These are phyloP conservation scores for Aspergillus quadrilineatus DNA, from an alignment of 2,329 filamentous ascomycete species.

Conservation along the genomic window DNA sequence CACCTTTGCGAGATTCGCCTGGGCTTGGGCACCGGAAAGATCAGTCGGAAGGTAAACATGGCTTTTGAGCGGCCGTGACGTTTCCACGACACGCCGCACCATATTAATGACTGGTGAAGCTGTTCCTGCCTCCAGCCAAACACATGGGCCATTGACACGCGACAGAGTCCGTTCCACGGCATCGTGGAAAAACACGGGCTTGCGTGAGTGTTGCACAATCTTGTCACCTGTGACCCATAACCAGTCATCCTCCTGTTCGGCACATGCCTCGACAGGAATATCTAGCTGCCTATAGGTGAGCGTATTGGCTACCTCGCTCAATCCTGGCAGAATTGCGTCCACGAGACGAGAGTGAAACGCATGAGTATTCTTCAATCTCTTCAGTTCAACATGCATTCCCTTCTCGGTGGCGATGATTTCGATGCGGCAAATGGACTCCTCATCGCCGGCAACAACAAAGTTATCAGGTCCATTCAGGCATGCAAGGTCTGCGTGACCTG, in stretches of 20 bases:
- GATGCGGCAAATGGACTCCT: not conserved
- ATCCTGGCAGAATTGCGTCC: slow-evolving; percentile 31
- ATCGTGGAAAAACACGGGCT: slow-evolving; percentile 48
- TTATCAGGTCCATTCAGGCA: not conserved
- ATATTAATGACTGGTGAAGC: slow-evolving; percentile 33
- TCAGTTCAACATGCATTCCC: not conserved
- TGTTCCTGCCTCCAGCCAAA: slow-evolving; percentile 43
- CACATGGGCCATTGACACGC: slow-evolving; percentile 16
- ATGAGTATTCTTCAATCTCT: slow-evolving; percentile 44
- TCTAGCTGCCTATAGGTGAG: slow-evolving; percentile 29
- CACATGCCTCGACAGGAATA: slow-evolving; percentile 27
- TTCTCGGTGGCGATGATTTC: too few species aligned
- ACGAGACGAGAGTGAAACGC: slow-evolving; percentile 49
- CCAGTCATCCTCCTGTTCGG: not conserved
- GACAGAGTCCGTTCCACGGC: slow-evolving; percentile 32
- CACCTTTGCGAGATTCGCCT: slow-evolving; percentile 2
- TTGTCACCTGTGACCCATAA: not conserved
- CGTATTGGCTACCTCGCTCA: slow-evolving; percentile 22
- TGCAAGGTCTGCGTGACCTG: too few species aligned
- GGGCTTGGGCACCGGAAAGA: not conserved
- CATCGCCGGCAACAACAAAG: not conserved
- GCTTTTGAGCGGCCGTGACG: slow-evolving; percentile 15
- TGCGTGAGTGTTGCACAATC: slow-evolving; percentile 40
- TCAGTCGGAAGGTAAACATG: slow-evolving; percentile 17
- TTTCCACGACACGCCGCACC: slow-evolving; percentile 23